Base-by-base conservation (phyloP, 108 stramenopile genomes). In the Nitzschia sp. region DNA sequence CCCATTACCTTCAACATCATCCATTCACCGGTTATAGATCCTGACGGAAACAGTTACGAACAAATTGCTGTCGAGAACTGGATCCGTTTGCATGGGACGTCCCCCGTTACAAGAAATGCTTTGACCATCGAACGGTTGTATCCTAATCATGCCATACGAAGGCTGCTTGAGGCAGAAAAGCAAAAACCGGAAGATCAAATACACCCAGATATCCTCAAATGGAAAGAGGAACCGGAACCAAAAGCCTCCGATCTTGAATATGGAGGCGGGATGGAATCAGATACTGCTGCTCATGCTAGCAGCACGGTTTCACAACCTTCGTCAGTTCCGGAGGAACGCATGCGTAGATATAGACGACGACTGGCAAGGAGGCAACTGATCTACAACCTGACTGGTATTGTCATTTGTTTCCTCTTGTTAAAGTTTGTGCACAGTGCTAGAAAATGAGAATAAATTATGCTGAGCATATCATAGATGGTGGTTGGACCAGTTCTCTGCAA, bases 11-110 rank as follows among this genome's bases (percentile, higher is more conserved):
- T 55, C n/a, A 38, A 35, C 16, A 5, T 41, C 8, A 57, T 68
- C 15, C 55, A 57, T 22, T 4, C 35, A 6, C 59, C 69, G 5
- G 69, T 61, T 44, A 61, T 48, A 21, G 38, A 29, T 21, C 58
- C 58, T 23, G 60, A 70, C 63, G 69, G 69, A 3, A 28, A 70
- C 25, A 61, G 45, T 3, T 70, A 27, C 27, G 69, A 70, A 50
- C 44, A 70, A 19, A 44, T 16, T 2, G 69, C 69, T 23, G 61
- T 70, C 6, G 45, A 48, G 22, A 61, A 61, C n/a, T 70, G 69
- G 60, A 32, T 70, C 5, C n/a, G 17, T 5, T 9, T 22, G 2
- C 27, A 59, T 45, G 36, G 23, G 22, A 28, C 19, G 15, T 68
- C 55, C 5, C 53, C 54, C 17, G 29, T 53, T 5, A 66, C 50